Conservation (phyloP, 2,329 filamentous ascomycete species). For the Metarhizium robertsii region DNA sequence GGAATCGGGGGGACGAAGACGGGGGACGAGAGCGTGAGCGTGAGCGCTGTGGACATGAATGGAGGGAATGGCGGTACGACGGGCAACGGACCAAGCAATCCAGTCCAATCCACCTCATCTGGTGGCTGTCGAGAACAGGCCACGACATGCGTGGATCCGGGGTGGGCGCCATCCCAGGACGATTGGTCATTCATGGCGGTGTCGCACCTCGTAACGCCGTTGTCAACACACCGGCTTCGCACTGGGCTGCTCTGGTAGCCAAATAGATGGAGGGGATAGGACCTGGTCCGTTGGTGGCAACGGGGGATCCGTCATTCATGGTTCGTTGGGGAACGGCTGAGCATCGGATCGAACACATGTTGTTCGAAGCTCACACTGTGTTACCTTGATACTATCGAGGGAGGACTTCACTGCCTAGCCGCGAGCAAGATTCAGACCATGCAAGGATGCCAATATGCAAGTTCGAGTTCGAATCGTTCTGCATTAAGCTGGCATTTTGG, state of each 20-base stretch:
- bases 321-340: not conserved
- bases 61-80: conserved; percentile 4
- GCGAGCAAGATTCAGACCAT: not conserved
- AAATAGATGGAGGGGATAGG: not conserved
- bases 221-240: not conserved
- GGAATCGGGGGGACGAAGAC: conserved; percentile 8
- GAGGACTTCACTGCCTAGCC: no score
- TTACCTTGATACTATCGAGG: no score
- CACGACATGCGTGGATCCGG: conserved; percentile 1
- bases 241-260: not conserved
- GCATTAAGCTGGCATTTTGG: no score
- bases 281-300: not conserved
- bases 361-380: not conserved
- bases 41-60: not conserved
- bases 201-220: not conserved
- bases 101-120: not conserved
- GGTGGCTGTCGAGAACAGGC: not conserved
- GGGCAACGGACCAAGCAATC: conserved; percentile 6
- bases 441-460: no score
- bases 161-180: not conserved
- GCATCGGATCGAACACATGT: not conserved
- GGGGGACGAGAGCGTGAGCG: not conserved
- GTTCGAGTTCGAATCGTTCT: no score
- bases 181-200: conserved; percentile 1
- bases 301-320: not conserved